Evolutionary conservation across 352 stramenopile species (phyloP), one percentile per base, ranked within the genome.

Genomic region (Pythium dissimile): DNA sequence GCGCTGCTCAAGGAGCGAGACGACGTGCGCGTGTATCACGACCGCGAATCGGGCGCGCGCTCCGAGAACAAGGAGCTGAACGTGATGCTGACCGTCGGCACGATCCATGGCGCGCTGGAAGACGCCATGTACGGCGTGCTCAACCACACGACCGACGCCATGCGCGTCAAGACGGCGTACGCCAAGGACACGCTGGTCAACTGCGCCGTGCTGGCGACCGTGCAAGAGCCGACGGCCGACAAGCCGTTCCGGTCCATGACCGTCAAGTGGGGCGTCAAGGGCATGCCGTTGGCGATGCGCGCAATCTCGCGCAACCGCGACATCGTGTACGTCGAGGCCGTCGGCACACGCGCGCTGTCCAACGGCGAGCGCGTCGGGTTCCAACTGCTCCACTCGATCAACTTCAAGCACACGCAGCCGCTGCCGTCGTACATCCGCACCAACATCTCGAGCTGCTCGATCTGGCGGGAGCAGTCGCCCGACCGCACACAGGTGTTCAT

Each of bases 241-340:
- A 69, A 87, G 31, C 80, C 80, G 8, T 90, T 88, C 58, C 73
- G 66, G 23, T 76, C 73, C 21, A 62, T 87, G 31, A 77, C 57
- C n/a, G 67, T 90, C 50, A 87, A 86, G 59, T 90, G 77, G 80
- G 42, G 77, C 20, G 75, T 84, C 55, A 77, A 80, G 16, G 47
- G 59, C 31, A 71, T 76, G 43, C 67, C 75, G 35, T 39, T 86
- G 24, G 64, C 75, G 28, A 54, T 87, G 5, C 72, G 76, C 44
- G 64, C 64, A 5, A 38, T 87, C 2, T 43, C 46, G 18, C 65
- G 72, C 38, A 80, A 79, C 34, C 76, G 80, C n/a, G 78, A 89
- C 62, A 48, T 85, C 4, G 66, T 91, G 21, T 86, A 75, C 41
- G 58, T 89, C 13, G 78, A 91, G 52, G 66, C 74, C 4, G 78